These are phyloP conservation scores for Boletus tylopilopsis DNA, from an alignment of 768 basidiomycete species.

Conservation along the genomic window DNA sequence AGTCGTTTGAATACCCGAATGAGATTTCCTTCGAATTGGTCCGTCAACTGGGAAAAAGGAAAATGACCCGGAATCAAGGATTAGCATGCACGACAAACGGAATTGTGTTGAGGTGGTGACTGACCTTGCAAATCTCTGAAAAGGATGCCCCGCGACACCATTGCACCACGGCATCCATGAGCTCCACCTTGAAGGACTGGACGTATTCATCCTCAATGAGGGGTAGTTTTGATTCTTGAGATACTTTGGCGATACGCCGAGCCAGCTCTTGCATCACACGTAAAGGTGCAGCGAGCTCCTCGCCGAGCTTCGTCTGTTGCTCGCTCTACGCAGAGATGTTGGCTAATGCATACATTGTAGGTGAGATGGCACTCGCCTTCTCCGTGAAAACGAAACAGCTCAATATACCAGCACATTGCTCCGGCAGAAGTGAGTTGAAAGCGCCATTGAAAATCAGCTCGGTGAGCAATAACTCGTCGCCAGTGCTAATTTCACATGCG, in stretches of 20 bases:
- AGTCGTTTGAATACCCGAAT: conserved; percentile 95
- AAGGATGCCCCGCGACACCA: conserved; percentile 99
- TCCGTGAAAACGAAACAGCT: conserved; percentile 98
- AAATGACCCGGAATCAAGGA: neutral
- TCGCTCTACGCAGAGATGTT: conserved; percentile 57
- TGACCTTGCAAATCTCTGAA: conserved; percentile 91
- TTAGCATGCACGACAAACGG: neutral
- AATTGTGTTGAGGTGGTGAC: neutral
- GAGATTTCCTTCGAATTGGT: conserved; percentile 94
- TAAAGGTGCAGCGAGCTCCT: conserved; percentile 89
- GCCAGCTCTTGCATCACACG: conserved; percentile 96
- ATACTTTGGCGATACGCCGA: conserved; percentile 93
- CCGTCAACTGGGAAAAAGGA: conserved; percentile 62
- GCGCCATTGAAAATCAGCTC: conserved; percentile 97
- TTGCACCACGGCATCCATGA: conserved; percentile 96
- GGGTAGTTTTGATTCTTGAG: conserved; percentile 86
- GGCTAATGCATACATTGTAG: neutral
- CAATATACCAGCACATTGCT: conserved; percentile 89
- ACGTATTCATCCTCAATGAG: conserved; percentile 95
- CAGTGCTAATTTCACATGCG: conserved; percentile 97
- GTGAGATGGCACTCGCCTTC: conserved; percentile 55
- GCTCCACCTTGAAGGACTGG: conserved; percentile 93
- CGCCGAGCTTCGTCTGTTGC: conserved; percentile 78
- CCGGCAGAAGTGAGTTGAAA: conserved; percentile 86
- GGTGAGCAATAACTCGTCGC: conserved; percentile 93